Evolutionary conservation across 139 green algal genomes (phyloP).

Genomic region (Chlorella sorokiniana): DNA sequence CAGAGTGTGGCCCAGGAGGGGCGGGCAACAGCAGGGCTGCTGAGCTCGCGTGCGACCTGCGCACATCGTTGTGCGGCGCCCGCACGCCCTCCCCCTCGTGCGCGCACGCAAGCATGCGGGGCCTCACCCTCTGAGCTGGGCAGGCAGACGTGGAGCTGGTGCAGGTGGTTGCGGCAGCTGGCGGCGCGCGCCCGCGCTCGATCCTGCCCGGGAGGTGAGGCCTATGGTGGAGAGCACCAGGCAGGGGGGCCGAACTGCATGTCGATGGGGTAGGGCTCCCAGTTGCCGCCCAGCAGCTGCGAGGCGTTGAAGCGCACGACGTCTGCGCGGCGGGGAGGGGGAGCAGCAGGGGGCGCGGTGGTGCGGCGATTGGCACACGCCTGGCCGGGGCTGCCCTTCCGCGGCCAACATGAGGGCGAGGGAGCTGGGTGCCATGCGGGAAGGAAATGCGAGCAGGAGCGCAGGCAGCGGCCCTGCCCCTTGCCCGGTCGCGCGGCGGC

Average conservation of each 20-base stretch:
- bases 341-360: not conserved
- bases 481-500: not conserved
- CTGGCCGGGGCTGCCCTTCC: too few relatives aligned
- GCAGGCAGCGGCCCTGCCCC: too few relatives aligned
- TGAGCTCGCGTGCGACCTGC: not conserved
- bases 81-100: too few relatives aligned
- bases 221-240: slow-evolving; percentile 87
- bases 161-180: slow-evolving; percentile 91
- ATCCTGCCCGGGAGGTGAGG: slow-evolving; percentile 34
- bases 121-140: slow-evolving; percentile 56
- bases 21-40: not conserved
- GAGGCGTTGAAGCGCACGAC: slow-evolving; percentile 72
- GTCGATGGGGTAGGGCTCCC: slow-evolving; percentile 98
- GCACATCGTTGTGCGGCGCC: too few relatives aligned
- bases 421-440: too few relatives aligned
- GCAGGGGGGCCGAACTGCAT: slow-evolving; percentile 97
- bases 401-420: too few relatives aligned
- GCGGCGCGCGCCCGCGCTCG: slow-evolving; percentile 16
- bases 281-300: slow-evolving; percentile 74
- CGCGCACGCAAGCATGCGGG: not conserved
- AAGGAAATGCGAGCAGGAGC: too few relatives aligned
- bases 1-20: not conserved
- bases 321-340: slow-evolving; percentile 57
- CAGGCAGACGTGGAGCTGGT: slow-evolving; percentile 98
- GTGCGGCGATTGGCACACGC: too few relatives aligned